These are phyloP conservation scores for Fonsecaea nubica DNA, from an alignment of 2,329 filamentous ascomycete genomes.

Conservation along the genomic window DNA sequence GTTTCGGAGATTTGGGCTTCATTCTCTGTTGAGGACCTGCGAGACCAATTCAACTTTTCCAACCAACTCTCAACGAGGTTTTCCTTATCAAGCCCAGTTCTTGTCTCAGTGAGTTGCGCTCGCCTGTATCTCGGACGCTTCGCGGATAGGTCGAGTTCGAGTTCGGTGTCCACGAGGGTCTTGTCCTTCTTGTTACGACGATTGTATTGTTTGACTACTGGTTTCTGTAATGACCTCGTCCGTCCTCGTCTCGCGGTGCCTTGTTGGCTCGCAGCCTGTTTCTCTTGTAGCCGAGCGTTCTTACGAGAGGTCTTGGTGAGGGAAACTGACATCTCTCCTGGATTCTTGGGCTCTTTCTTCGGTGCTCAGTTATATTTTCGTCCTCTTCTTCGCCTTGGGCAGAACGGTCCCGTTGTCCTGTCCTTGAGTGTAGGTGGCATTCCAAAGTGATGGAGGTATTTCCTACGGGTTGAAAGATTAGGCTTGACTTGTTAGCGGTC, in stretches of 20 bases:
- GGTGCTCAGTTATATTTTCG: too few relatives aligned
- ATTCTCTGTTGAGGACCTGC: conserved; percentile 16
- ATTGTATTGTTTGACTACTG: conserved; percentile 12
- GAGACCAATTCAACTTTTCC: conserved; percentile 18
- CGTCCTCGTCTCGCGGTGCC: conserved; percentile 14
- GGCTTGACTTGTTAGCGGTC: too few relatives aligned
- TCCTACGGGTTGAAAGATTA: too few relatives aligned
- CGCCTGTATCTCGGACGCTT: conserved; percentile 18
- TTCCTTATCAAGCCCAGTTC: conserved; percentile 20
- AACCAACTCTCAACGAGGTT: conserved; percentile 28
- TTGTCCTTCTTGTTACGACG: conserved; percentile 14
- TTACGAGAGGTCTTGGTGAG: conserved; percentile 14
- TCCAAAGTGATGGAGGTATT: too few relatives aligned
- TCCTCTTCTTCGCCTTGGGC: too few relatives aligned
- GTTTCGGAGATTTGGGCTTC: conserved; percentile 6
- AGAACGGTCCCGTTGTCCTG: too few relatives aligned
- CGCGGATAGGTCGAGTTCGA: conserved; percentile 16
- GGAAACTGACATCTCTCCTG: conserved; percentile 1
- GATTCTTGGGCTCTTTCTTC: too few relatives aligned
- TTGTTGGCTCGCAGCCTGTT: conserved; percentile 20
- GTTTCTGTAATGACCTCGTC: conserved; percentile 14
- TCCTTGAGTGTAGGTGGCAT: too few relatives aligned
- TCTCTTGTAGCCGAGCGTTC: conserved; percentile 19
- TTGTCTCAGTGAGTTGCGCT: conserved; percentile 7
- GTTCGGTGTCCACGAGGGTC: conserved; percentile 12